These are phyloP conservation scores for Alternaria viburni DNA, from an alignment of 2,329 filamentous ascomycete genomes.

Conservation along the genomic window DNA sequence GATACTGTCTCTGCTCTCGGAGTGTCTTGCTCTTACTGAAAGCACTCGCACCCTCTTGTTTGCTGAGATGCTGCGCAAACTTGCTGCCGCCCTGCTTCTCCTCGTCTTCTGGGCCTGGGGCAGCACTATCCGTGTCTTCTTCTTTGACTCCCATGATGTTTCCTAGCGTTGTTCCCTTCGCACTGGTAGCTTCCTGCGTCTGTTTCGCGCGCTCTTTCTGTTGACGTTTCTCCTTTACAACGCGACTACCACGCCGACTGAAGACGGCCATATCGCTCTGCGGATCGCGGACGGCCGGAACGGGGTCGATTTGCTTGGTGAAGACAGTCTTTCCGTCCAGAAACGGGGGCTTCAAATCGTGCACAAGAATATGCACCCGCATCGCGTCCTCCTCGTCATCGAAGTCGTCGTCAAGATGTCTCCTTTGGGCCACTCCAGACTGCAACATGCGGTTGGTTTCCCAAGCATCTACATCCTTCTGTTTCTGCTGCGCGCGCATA, in stretches of 20 bases:
- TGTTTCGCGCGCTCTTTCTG: constrained; percentile 93
- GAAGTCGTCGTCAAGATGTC: constrained; percentile 82
- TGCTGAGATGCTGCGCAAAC: constrained; percentile 90
- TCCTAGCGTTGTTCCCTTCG: constrained; percentile 88
- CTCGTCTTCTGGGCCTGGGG: constrained; percentile 75
- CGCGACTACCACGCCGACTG: constrained; percentile 90
- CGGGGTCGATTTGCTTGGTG: constrained; percentile 94
- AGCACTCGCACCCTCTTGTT: constrained; percentile 78
- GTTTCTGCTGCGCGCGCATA: constrained; percentile 79
- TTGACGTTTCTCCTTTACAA: constrained; percentile 88
- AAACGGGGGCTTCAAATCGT: constrained; percentile 93
- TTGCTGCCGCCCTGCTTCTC: constrained; percentile 73
- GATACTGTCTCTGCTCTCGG: constrained; percentile 86
- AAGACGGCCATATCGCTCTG: constrained; percentile 99
- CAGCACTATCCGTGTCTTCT: constrained; percentile 84
- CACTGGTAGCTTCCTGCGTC: constrained; percentile 91
- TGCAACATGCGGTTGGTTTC: constrained; percentile 98
- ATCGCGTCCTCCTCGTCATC: constrained; percentile 89
- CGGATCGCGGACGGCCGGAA: constrained; percentile 88
- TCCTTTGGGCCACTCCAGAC: constrained; percentile 89
- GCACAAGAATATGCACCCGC: constrained; percentile 87
- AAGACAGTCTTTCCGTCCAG: constrained; percentile 94
- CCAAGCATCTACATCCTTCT: constrained; percentile 96
- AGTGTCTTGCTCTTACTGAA: constrained; percentile 94
- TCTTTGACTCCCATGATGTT: constrained; percentile 97